Evolutionary conservation across 1,284 basidiomycete species (phyloP), one percentile per base, ranked within the genome.

Genomic region (Flammula alnicola): DNA sequence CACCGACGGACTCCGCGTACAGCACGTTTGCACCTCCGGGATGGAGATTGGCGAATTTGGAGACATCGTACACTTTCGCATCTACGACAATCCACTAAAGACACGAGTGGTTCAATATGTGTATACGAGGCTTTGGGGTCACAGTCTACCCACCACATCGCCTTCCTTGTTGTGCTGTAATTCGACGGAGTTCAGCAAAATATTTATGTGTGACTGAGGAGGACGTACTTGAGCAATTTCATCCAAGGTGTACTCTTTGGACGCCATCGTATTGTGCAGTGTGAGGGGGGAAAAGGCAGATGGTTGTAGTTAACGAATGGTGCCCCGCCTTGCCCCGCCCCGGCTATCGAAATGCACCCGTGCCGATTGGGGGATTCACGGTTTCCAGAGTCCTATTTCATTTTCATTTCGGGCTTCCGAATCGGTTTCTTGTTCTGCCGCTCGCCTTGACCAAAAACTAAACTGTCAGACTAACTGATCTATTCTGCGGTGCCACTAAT

Each of bases 1-100:
- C 47, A 75, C 73, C 73, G 27, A 75, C 62, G 26, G 58, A 54
- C 16, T 69, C 65, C 10, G 67, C 63, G 44, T 64, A 71, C 5
- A 76, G 57, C 5, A 75, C 71, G 42, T 70, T 75, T 17, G 69
- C 55, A 38, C 93, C 92, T 44, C 93, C 93, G 0, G 93, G 93
- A 68, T 95, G 93, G 47, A 95, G 68, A 52, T 79, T 76, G 57
- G 78, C 80, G 72, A 95, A 95, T 55, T 81, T 83, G 39, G 84
- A 80, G 20, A 95, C 65, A 67, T 93, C 86, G 69, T 88, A 95
- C 33, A 95, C 91, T 58, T 85, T 87, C 4, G 85, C 77, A 68
- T 95, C 92, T 59, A 95, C 81, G 57, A 94, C 79, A 63, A 93
- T 71, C 90, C 90, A 95, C 84, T 89, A 57, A 2, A 19, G 20